These are phyloP conservation scores for Hypoxylon cercidicola DNA, from an alignment of 495 filamentous ascomycete genomes.

Conservation along the genomic window DNA sequence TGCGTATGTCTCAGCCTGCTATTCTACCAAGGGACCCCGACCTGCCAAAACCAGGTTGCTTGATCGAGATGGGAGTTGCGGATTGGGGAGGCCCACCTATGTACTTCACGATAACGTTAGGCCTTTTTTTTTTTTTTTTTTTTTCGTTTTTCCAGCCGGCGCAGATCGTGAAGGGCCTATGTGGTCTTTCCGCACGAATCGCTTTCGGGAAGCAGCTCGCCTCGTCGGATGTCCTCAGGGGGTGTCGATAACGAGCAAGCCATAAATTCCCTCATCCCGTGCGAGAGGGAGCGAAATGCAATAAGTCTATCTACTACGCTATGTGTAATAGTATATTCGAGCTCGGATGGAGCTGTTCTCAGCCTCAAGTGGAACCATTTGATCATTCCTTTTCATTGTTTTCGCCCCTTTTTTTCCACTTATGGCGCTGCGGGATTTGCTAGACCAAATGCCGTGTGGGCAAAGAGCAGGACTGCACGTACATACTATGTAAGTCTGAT, in stretches of 20 bases:
- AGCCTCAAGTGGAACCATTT: constrained; percentile 32
- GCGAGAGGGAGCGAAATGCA: not conserved
- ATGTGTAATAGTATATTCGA: constrained; percentile 1
- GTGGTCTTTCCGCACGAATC: constrained; percentile 12
- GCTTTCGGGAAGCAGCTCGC: constrained; percentile 1
- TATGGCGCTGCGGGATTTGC: constrained; percentile 4
- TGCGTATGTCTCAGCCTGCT: constrained; percentile 13
- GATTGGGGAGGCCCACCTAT: not conserved
- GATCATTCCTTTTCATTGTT: constrained; percentile 7
- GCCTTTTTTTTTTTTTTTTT: constrained; percentile 6
- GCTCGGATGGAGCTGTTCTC: constrained; percentile 13
- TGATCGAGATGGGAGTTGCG: constrained; percentile 9
- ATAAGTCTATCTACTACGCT: not conserved
- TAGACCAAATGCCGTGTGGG: constrained; percentile 24
- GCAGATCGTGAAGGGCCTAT: constrained; percentile 17
- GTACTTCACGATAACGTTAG: constrained; percentile 1
- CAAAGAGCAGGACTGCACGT: not conserved
- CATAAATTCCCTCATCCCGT: constrained; percentile 8
- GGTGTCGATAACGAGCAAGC: constrained; percentile 22
- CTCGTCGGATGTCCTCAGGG: not conserved
- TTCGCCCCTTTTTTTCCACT: constrained; percentile 13
- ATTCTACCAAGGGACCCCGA: constrained; percentile 9
- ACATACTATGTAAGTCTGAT: not conserved
- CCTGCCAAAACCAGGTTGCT: not conserved
- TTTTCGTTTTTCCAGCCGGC: constrained; percentile 5